Conservation (phyloP, 208 protist species). For the Trypanosoma platydactyli region DNA sequence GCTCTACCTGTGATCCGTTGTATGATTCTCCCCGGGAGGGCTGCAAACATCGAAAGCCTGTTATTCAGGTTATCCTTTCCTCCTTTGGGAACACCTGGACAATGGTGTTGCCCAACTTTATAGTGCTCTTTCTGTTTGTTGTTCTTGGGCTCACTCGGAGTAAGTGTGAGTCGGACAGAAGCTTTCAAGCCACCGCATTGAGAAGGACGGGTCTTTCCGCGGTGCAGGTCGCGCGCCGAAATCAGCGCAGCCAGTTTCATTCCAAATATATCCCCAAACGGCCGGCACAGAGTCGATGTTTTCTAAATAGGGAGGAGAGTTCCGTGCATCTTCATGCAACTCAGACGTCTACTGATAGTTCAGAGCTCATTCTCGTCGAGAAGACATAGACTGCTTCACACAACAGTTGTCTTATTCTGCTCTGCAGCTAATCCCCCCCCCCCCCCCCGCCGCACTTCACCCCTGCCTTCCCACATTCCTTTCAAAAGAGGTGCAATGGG, state of each 20-base stretch:
- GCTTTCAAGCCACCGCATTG: constrained; percentile 61
- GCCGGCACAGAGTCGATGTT: constrained; percentile 63
- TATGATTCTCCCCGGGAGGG: constrained; percentile 30
- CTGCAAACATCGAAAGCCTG: constrained; percentile 28
- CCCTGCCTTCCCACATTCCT: no score
- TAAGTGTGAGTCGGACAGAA: constrained; percentile 61
- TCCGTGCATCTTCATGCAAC: neutral
- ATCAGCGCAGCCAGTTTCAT: constrained; percentile 63
- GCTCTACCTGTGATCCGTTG: constrained; percentile 35
- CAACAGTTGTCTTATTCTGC: no score
- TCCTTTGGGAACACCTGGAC: constrained; percentile 78
- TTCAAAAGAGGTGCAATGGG: no score
- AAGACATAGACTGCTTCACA: no score
- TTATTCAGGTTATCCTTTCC: constrained; percentile 53
- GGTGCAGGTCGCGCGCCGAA: constrained; percentile 66
- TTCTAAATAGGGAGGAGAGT: constrained; percentile 39
- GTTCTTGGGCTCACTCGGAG: constrained; percentile 56
- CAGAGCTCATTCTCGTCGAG: neutral
- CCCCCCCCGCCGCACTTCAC: no score
- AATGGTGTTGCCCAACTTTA: constrained; percentile 81
- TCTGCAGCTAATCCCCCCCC: no score
- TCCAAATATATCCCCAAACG: constrained; percentile 75
- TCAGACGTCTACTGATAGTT: neutral
- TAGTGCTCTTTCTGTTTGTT: constrained; percentile 69
- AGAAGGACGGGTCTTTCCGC: constrained; percentile 70